Evolutionary conservation across 306 rosid genomes (phyloP).

Genomic region (Biancaea sappan): DNA sequence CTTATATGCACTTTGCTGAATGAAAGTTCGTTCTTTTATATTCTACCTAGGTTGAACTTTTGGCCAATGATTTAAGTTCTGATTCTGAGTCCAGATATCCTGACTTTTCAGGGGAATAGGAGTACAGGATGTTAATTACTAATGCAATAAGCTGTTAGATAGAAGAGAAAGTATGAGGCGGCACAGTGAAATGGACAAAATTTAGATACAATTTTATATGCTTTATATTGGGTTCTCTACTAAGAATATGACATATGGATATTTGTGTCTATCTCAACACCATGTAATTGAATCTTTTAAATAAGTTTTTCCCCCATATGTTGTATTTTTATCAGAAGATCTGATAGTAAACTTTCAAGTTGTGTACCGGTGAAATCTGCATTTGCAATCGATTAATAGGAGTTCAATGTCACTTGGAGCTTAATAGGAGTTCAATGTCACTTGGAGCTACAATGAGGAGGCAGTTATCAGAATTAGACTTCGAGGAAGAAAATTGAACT

Average conservation of each 20-base stretch:
- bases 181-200: not conserved
- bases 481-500: not conserved
- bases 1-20: not conserved
- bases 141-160: not conserved
- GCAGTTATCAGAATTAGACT: not conserved
- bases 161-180: not conserved
- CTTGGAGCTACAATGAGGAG: not conserved
- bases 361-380: not conserved
- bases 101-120: not conserved
- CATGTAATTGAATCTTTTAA: not conserved
- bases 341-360: not conserved
- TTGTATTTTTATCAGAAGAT: not conserved
- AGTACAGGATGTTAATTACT: not conserved
- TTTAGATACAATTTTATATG: not conserved
- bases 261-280: not conserved
- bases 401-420: too few relatives aligned
- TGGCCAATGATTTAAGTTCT: conserved; percentile 3
- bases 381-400: not conserved
- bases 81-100: conserved; percentile 2
- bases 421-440: not conserved
- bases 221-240: not conserved
- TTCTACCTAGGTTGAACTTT: not conserved
- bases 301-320: not conserved
- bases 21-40: conserved; percentile 1
- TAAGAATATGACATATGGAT: not conserved